Evolutionary conservation across 345 rosid genomes (phyloP).

Genomic region (Linum usitatissimum): DNA sequence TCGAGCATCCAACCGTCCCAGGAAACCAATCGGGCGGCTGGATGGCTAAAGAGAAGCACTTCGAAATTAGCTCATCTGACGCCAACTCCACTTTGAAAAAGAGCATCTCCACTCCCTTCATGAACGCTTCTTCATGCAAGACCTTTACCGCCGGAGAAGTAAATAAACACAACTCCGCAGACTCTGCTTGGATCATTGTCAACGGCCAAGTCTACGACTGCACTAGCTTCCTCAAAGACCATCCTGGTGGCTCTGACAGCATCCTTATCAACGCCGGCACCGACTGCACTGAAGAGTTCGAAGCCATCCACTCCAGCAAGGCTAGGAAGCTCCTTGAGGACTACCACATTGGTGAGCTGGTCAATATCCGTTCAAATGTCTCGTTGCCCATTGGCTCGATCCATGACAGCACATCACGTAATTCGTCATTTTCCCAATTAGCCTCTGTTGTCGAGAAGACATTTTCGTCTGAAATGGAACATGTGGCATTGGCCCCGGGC

Average conservation of each 20-base stretch:
- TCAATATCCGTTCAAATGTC: constrained; percentile 38
- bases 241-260: constrained; percentile 83
- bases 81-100: constrained; percentile 43
- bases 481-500: constrained; percentile 61
- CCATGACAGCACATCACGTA: constrained; percentile 47
- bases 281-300: constrained; percentile 92
- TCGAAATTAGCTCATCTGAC: constrained; percentile 42
- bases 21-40: constrained; percentile 95
- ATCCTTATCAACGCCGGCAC: constrained; percentile 84
- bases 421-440: constrained; percentile 11
- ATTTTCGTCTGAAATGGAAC: constrained; percentile 1
- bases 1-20: constrained; percentile 88
- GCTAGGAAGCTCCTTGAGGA: constrained; percentile 75
- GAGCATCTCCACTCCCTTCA: constrained; percentile 83
- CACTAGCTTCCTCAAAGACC: constrained; percentile 78
- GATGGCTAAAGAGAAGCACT: constrained; percentile 85
- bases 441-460: constrained; percentile 56
- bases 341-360: constrained; percentile 66
- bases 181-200: constrained; percentile 89
- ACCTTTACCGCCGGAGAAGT: constrained; percentile 62
- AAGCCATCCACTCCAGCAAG: constrained; percentile 85
- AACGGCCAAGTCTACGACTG: constrained; percentile 89
- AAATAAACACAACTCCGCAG: constrained; percentile 48
- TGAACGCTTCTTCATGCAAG: constrained; percentile 57
- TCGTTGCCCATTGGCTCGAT: constrained; percentile 62